These are phyloP conservation scores for Euphorbia tirucalli DNA, from an alignment of 345 rosid species.

Conservation along the genomic window DNA sequence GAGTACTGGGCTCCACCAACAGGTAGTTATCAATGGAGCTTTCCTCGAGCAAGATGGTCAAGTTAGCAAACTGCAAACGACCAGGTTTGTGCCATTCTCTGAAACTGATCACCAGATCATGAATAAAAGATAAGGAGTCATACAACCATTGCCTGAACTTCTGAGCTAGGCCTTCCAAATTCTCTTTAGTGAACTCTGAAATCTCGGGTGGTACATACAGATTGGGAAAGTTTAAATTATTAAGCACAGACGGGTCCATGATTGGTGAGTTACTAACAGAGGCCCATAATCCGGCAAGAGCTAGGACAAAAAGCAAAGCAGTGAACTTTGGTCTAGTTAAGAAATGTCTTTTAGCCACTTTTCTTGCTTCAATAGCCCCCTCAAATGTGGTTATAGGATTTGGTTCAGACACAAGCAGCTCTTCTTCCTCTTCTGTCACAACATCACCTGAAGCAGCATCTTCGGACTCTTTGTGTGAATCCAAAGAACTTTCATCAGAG, in stretches of 20 bases:
- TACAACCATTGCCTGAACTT: constrained; percentile 39
- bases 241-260: constrained; percentile 24
- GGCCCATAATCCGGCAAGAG: constrained; percentile 31
- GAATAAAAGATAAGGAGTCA: constrained; percentile 30
- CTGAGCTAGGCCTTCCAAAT: constrained; percentile 30
- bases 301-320: constrained; percentile 41
- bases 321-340: constrained; percentile 37
- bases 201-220: constrained; percentile 44
- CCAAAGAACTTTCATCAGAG: constrained; percentile 26
- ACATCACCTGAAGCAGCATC: constrained; percentile 28
- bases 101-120: constrained; percentile 33
- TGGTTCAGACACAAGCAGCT: constrained; percentile 21
- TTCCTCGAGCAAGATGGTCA: constrained; percentile 43
- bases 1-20: constrained; percentile 17
- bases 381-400: constrained; percentile 7
- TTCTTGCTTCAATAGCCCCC: constrained; percentile 27
- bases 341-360: constrained; percentile 34
- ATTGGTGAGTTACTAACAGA: constrained; percentile 35
- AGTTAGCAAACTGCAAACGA: constrained; percentile 47
- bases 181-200: constrained; percentile 33
- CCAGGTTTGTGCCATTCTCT: constrained; percentile 26
- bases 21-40: constrained; percentile 22
- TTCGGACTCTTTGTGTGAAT: constrained; percentile 39
- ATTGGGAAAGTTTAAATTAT: constrained; percentile 28
- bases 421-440: constrained; percentile 25